Evolutionary conservation across 192 early-diverging fungal species (phyloP).

Genomic region (Mortierella claussenii): DNA sequence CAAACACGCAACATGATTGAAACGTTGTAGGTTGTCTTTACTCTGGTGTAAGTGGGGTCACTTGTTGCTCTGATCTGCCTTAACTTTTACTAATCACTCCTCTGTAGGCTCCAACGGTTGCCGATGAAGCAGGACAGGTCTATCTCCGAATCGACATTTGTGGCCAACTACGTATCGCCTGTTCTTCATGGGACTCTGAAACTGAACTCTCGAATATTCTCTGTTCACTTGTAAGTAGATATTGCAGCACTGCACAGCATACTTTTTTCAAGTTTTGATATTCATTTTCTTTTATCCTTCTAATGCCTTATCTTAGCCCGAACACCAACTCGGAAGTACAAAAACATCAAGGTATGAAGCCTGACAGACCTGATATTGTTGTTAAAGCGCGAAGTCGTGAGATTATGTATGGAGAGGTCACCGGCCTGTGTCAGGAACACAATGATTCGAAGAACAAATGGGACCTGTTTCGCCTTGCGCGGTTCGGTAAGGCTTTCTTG

Average conservation of each 20-base stretch:
- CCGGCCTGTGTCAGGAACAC: conserved; percentile 13
- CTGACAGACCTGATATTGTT: conserved; percentile 28
- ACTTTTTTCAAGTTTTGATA: too few species aligned
- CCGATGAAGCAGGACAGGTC: conserved; percentile 23
- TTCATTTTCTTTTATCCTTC: too few species aligned
- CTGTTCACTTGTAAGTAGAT: conserved; percentile 28
- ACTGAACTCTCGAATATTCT: not conserved
- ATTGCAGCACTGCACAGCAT: too few species aligned
- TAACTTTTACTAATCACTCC: too few species aligned
- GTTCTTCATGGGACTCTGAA: not conserved
- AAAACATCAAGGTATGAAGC: conserved; percentile 17
- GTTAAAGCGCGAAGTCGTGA: conserved; percentile 5
- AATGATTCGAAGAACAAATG: conserved; percentile 13
- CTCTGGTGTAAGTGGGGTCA: not conserved
- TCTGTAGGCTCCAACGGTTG: conserved; percentile 12
- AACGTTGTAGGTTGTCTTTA: conserved; percentile 19
- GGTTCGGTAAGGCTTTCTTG: conserved; percentile 21
- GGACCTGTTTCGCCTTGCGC: conserved; percentile 16
- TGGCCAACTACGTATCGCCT: conserved; percentile 21
- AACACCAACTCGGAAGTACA: conserved; percentile 20
- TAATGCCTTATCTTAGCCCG: conserved; percentile 13
- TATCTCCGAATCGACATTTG: conserved; percentile 27
- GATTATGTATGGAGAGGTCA: conserved; percentile 23
- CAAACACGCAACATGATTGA: conserved; percentile 20
- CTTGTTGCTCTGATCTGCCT: not conserved